A percentile compares a stretch with the other conserved stretches of the same genome.
Evolutionary conservation across 2,329 filamentous ascomycete species (phyloP).

Genomic region (Exophiala spinifera): DNA sequence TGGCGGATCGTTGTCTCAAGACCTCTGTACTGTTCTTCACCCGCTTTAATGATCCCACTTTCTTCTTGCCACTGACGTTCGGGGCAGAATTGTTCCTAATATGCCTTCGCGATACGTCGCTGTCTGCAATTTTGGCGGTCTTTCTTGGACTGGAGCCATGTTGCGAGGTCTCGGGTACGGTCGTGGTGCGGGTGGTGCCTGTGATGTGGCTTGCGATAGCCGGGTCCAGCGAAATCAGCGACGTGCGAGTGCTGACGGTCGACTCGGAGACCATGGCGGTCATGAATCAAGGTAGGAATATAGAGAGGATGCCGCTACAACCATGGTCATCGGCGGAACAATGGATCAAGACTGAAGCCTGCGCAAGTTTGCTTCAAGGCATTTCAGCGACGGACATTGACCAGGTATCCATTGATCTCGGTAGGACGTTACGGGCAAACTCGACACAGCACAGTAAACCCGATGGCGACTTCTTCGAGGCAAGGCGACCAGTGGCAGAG

Average conservation of each 20-base stretch:
- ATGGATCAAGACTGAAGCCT: neutral
- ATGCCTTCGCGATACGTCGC: conserved; percentile 22
- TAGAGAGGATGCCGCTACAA: conserved; percentile 2
- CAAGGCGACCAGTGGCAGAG: neutral
- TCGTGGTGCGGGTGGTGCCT: conserved; percentile 16
- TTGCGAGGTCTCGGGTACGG: conserved; percentile 19
- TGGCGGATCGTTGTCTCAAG: conserved; percentile 39
- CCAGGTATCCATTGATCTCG: neutral
- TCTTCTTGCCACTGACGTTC: conserved; percentile 27
- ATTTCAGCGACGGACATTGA: neutral
- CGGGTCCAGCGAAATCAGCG: conserved; percentile 29
- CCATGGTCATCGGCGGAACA: conserved; percentile 18
- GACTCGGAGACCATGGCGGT: conserved; percentile 23
- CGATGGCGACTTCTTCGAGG: neutral
- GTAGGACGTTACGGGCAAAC: neutral
- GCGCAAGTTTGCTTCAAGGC: conserved; percentile 8
- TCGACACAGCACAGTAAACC: neutral
- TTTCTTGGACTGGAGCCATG: conserved; percentile 27
- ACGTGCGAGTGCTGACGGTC: conserved; percentile 26
- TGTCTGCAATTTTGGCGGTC: conserved; percentile 18
- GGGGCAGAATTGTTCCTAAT: conserved; percentile 28
- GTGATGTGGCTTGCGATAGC: conserved; percentile 30
- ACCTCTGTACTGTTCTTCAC: conserved; percentile 54
- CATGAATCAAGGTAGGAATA: conserved; percentile 10
- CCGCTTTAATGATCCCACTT: conserved; percentile 38